A percentile compares a stretch with the other conserved stretches of the same genome.
These are phyloP conservation scores for Trichophyton benhamiae DNA, from an alignment of 2,329 filamentous ascomycete genomes.

Conservation along the genomic window DNA sequence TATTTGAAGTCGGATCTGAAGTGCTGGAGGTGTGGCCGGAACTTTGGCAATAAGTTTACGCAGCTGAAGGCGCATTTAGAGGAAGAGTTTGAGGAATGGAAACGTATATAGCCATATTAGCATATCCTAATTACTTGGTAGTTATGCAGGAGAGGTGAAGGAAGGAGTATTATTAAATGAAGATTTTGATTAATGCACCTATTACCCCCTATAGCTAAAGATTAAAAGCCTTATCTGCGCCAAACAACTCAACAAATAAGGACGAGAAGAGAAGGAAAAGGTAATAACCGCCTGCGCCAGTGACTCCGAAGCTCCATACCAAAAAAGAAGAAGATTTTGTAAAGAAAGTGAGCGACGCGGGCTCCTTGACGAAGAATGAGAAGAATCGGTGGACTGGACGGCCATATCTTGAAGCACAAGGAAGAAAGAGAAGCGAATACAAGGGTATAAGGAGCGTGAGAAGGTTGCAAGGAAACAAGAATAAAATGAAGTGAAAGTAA, in stretches of 20 bases:
- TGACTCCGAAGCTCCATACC: conserved; percentile 3
- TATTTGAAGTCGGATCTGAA: conserved; percentile 55
- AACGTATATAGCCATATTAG: conserved; percentile 38
- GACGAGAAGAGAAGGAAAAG: not conserved
- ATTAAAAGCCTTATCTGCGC: conserved; percentile 7
- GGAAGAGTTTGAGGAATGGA: conserved; percentile 66
- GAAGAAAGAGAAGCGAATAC: not conserved
- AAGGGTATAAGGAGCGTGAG: conserved; percentile 4
- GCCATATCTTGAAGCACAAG: not conserved
- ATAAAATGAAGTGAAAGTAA: not conserved
- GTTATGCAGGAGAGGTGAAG: not conserved
- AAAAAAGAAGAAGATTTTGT: conserved; percentile 3
- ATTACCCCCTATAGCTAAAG: conserved; percentile 2
- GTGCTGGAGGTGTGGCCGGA: conserved; percentile 73
- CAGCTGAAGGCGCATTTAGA: conserved; percentile 63
- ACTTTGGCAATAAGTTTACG: conserved; percentile 63
- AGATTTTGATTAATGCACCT: conserved; percentile 5
- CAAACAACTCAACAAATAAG: conserved; percentile 2
- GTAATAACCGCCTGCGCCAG: not conserved
- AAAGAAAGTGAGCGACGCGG: not conserved
- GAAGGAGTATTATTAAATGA: not conserved
- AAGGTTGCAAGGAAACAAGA: not conserved
- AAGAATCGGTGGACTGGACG: not conserved
- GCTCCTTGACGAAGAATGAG: not conserved
- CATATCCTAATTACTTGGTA: not conserved